Evolutionary conservation across 2,329 filamentous ascomycete genomes (phyloP), one percentile per base, ranked within the genome.

Genomic region (Ophiostoma australiae): DNA sequence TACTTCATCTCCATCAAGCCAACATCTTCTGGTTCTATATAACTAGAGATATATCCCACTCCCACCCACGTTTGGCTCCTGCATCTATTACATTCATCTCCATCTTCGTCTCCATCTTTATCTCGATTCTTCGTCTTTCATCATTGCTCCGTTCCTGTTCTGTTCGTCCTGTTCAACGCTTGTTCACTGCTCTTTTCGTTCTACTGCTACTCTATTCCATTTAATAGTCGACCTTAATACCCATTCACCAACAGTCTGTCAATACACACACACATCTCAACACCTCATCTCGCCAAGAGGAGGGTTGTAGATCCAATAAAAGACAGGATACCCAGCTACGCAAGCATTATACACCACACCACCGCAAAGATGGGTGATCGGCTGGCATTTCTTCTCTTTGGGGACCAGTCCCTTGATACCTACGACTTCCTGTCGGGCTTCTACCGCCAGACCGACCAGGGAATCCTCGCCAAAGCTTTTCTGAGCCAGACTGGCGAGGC

Each of bases 401-500:
- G 89, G 81, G 89, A 91, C 77, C 89, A 91, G 80, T 91, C 89
- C 72, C 84, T 88, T 76, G 87, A 90, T 78, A 89, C 89, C 75
- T 86, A 90, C 77, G 82, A 81, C 75, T 87, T 90, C 74, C 80
- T 91, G 73, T 85, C 87, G 69, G 81, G 84, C 72, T 84, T 85
- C 75, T 84, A 80, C 76, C 81, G 82, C 70, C 78, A 80, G 73
- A 80, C 80, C 55, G 79, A 81, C 73, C 81, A 81, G 44, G 83
- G 84, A 74, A 77, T 84, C 67, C 82, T 90, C 35, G 83, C 90
- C 68, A 84, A 83, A 75, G 86, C 85, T 67, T 91, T 91, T 77
- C 80, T 91, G 71, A 84, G 88, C 73, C 83, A 85, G 74, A 83
- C 82, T 70, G 82, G 83, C 73, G 82, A 86, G 73, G 86, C 84